These are phyloP conservation scores for Henckelia pumila DNA, from an alignment of 257 asterid genomes.

Conservation along the genomic window DNA sequence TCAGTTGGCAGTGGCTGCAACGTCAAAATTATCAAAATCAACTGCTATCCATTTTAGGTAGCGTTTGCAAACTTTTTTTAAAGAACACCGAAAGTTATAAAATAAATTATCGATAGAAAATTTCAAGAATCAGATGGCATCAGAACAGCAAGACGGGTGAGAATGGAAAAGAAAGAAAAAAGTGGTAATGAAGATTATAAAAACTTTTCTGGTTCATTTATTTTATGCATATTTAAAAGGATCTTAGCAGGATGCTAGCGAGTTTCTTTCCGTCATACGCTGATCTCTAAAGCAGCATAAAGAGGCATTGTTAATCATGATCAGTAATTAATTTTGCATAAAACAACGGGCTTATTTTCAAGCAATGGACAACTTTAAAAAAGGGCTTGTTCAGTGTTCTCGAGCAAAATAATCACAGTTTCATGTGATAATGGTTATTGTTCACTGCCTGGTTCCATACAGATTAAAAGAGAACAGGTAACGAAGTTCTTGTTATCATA, in stretches of 20 bases:
- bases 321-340: background rate
- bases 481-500: background rate
- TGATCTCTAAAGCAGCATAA: background rate
- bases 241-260: background rate
- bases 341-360: background rate
- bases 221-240: slow-evolving; percentile 9
- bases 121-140: background rate
- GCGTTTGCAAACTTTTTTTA: too few species aligned
- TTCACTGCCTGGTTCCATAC: background rate
- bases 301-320: background rate
- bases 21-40: slow-evolving; percentile 12
- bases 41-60: background rate
- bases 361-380: background rate
- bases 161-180: background rate
- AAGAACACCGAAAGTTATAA: background rate
- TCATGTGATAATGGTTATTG: background rate
- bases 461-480: slow-evolving; percentile 1
- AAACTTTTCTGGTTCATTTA: background rate
- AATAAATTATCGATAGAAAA: background rate
- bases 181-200: background rate
- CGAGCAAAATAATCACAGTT: background rate
- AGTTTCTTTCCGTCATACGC: background rate
- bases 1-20: slow-evolving; percentile 51
- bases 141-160: background rate
- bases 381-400: background rate